Evolutionary conservation across 352 stramenopile species (phyloP).

Genomic region (Globisporangium heterothallicum): DNA sequence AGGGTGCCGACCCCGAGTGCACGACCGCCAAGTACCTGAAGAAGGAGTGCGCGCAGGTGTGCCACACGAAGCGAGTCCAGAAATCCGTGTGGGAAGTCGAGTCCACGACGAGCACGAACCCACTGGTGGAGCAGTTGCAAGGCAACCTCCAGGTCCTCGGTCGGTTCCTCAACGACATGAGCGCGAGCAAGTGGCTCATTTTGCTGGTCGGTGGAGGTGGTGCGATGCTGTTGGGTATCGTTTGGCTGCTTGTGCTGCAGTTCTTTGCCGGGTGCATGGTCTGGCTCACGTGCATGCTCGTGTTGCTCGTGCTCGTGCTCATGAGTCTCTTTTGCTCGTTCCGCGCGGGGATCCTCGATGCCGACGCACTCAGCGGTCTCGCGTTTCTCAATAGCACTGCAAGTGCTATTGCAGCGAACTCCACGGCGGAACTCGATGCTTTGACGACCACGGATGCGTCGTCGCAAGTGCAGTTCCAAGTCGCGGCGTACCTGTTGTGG

Average conservation of each 20-base stretch:
- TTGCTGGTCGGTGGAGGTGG: constrained; percentile 47
- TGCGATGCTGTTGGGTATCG: constrained; percentile 45
- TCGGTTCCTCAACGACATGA: constrained; percentile 74
- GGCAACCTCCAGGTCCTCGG: constrained; percentile 47
- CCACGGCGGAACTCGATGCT: constrained; percentile 11
- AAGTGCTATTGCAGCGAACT: not conserved
- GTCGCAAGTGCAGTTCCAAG: constrained; percentile 55
- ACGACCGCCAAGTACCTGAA: constrained; percentile 33
- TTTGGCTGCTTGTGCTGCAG: constrained; percentile 75
- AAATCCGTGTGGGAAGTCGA: constrained; percentile 58
- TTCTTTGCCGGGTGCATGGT: constrained; percentile 74
- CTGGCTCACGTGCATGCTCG: constrained; percentile 70
- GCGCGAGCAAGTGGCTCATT: constrained; percentile 48
- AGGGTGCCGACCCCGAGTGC: constrained; percentile 45
- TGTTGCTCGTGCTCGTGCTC: constrained; percentile 55
- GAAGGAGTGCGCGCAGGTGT: constrained; percentile 33
- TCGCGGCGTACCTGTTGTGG: constrained; percentile 57
- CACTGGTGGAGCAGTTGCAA: constrained; percentile 69
- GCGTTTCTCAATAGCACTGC: constrained; percentile 37
- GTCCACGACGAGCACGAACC: constrained; percentile 48
- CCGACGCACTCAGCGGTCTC: constrained; percentile 26
- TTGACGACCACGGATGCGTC: constrained; percentile 26
- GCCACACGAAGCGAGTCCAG: constrained; percentile 62
- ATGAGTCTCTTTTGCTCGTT: constrained; percentile 77
- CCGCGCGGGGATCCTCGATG: constrained; percentile 51